Evolutionary conservation across 495 filamentous ascomycete species (phyloP), one percentile per base, ranked within the genome.

Genomic region (Aspergillus avenaceus): DNA sequence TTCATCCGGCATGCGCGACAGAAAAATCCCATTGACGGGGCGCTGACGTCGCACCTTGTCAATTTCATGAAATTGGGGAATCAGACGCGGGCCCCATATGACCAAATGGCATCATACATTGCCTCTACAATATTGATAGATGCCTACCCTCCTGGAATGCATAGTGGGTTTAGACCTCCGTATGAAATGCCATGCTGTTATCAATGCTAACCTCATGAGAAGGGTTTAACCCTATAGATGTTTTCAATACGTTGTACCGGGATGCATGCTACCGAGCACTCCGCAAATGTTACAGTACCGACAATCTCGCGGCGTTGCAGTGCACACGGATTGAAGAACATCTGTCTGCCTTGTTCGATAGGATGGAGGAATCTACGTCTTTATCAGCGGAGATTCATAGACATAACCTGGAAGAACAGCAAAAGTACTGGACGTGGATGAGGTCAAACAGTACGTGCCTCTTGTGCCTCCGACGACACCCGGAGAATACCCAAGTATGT

Each of bases 401-500:
- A 3, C 14, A 41, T n/a, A 47, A 53, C 26, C 26, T 53, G 16
- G 23, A 25, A 19, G 7, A 6, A 18, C 52, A 46, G 5, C 14
- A 36, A 14, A 41, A 16, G 26, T 50, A 41, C 36, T 50, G 47
- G 52, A 14, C 19, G 12, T 45, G 41, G 31, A 9, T 47, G 12
- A 31, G 25, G 22, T 55, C 40, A 7, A 55, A 49, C 18, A 40
- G 36, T 13, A 55, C 52, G 18, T 55, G 52, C 31, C 21, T 55
- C 21, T 8, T 37, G 32, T 55, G 52, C 42, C 26, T 70, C 22
- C 34, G 50, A 8, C 34, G 51, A 23, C 55, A 45, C 28, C 67
- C 63, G 16, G 54, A 65, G 50, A 54, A 68, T 45, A 21, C 54
- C n/a, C 43, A 67, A 0, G 32, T 53, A 2, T 71, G 63, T 42